Evolutionary conservation across 495 filamentous ascomycete genomes (phyloP).

Genomic region (Sphaerosporella brunnea): DNA sequence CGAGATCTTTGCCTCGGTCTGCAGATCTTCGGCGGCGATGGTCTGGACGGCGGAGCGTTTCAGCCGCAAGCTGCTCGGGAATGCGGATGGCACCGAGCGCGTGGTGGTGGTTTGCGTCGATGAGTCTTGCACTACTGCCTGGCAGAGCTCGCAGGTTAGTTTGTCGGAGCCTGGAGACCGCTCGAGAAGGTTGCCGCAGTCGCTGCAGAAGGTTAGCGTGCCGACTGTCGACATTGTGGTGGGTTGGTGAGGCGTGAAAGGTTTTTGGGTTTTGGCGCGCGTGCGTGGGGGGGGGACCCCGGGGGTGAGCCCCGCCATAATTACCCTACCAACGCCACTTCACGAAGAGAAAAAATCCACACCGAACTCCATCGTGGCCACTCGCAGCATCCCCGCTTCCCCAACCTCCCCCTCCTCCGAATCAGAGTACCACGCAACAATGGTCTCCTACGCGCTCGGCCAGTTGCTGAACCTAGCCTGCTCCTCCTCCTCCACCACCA

Average conservation of each 20-base stretch:
- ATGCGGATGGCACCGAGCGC: conserved; percentile 62
- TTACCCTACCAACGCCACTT: too few species aligned
- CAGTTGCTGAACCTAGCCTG: neutral
- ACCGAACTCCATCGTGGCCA: too few species aligned
- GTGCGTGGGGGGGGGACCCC: too few species aligned
- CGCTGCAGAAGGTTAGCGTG: conserved; percentile 81
- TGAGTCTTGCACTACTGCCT: conserved; percentile 65
- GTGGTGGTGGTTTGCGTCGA: conserved; percentile 68
- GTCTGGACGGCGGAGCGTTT: conserved; percentile 75
- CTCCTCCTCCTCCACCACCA: too few species aligned
- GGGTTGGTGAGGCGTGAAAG: neutral
- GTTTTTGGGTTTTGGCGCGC: too few species aligned
- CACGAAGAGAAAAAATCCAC: too few species aligned
- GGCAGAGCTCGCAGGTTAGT: conserved; percentile 70
- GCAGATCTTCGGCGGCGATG: conserved; percentile 57
- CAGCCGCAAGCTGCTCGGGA: conserved; percentile 69
- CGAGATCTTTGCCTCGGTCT: conserved; percentile 53
- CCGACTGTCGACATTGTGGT: conserved; percentile 63
- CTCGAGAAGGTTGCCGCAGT: conserved; percentile 81
- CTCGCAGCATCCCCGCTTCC: too few species aligned
- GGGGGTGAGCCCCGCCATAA: too few species aligned
- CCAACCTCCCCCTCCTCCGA: too few species aligned
- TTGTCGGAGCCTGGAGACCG: conserved; percentile 55
- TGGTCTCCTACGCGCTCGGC: conserved; percentile 1
- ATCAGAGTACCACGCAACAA: conserved; percentile 1